Evolutionary conservation across 73 alveolate species (phyloP).

Genomic region (Tetrahymena malaccensis): DNA sequence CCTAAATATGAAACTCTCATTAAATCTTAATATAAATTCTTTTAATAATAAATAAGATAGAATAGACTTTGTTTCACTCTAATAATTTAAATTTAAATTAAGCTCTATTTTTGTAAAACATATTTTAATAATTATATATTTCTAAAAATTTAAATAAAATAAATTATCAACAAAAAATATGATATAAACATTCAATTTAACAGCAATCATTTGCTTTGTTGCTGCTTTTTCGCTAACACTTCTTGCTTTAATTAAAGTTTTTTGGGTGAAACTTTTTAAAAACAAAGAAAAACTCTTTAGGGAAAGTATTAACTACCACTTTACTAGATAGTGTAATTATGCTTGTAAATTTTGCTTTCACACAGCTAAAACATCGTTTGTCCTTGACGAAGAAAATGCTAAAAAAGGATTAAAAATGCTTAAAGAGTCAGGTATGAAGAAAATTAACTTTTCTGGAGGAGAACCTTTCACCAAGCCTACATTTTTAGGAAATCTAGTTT

Average conservation of each 20-base stretch:
- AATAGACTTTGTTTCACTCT: too few species aligned
- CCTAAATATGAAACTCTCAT: too few species aligned
- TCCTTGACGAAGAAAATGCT: constrained; percentile 44
- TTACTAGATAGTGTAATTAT: constrained; percentile 49
- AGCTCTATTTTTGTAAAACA: too few species aligned
- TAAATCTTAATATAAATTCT: too few species aligned
- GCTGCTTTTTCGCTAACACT: not conserved
- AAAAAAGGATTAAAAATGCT: constrained; percentile 36
- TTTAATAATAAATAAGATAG: too few species aligned
- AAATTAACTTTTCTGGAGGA: constrained; percentile 69
- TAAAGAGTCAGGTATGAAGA: constrained; percentile 50
- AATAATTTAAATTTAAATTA: too few species aligned
- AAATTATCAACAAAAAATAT: too few species aligned
- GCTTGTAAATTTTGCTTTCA: constrained; percentile 62
- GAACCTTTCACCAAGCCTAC: constrained; percentile 46
- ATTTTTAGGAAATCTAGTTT: constrained; percentile 26
- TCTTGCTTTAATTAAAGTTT: not conserved
- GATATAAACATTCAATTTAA: not conserved
- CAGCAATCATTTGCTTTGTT: not conserved
- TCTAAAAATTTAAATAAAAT: too few species aligned
- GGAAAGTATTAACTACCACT: constrained; percentile 44
- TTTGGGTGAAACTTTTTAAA: not conserved
- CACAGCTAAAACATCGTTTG: constrained; percentile 16
- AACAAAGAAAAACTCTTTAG: not conserved
- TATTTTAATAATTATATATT: too few species aligned